Base-by-base conservation (phyloP, 257 asterid species). In the Solanum gracilifrons region DNA sequence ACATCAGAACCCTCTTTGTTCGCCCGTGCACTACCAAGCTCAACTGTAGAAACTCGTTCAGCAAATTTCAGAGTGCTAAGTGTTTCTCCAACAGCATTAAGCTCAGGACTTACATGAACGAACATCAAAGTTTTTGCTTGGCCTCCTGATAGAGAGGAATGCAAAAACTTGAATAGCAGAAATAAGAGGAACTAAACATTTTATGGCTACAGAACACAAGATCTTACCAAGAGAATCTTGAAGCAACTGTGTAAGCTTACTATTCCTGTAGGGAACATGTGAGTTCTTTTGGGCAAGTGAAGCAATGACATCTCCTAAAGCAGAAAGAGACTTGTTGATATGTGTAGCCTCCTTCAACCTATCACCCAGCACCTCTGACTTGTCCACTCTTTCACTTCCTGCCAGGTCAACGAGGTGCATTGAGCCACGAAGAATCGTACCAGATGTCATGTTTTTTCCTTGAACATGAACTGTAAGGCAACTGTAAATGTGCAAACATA, bases 381-480 rank as follows among this genome's bases (percentile, higher is more conserved):
- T 93, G 87, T 93, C 96, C 18, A 87, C 93, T 91, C 97, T 90
- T 88, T 96, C 99, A 86, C 99, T 96, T 90, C 99, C 99, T 51
- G 99, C 99, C 72, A 96, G 92, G 89, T 96, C 99, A 69, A 96
- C 99, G 29, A 96, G 92, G 93, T 96, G 99, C 96, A 95, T 90
- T 86, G 96, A 93, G 62, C 99, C 98, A 32, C 92, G 95, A 83
- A 91, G 90, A 79, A 90, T 27, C 6, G 95, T 64, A 73, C 96
- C 95, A 55, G 98, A 93, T 7, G 97, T 87, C 92, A 94, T 69
- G 85, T 94, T 94, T 92, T 90, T 95, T 87, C 99, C 99, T 89
- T 92, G 94, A 89, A 96, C 97, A 87, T 95, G 98, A 91, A 96
- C 98, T 23, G 98, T 93, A 77, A 96, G 91, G 88, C 96, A 94